Evolutionary conservation across 2,329 filamentous ascomycete genomes (phyloP).

Genomic region (Drechmeria coniospora): DNA sequence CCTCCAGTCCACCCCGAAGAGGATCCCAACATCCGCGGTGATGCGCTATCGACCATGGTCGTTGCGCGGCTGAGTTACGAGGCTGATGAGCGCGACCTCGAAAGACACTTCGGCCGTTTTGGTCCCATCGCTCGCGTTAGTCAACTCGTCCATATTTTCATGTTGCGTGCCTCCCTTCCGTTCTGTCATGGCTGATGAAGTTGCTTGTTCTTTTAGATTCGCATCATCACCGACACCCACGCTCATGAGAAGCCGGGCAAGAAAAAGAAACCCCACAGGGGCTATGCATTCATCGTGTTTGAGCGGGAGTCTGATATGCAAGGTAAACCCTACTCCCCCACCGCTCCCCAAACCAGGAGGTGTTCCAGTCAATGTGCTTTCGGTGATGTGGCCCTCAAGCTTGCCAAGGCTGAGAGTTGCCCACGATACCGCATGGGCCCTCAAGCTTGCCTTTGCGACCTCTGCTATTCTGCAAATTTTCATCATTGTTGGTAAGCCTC

Average conservation of each 20-base stretch:
- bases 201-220: too few relatives aligned
- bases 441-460: slow-evolving; percentile 39
- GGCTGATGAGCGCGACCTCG: slow-evolving; percentile 74
- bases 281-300: slow-evolving; percentile 94
- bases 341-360: slow-evolving; percentile 1
- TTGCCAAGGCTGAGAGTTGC: slow-evolving; percentile 22
- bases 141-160: too few relatives aligned
- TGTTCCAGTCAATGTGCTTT: slow-evolving; percentile 9
- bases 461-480: slow-evolving; percentile 10
- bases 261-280: slow-evolving; percentile 67
- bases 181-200: too few relatives aligned
- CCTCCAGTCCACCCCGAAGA: slow-evolving; percentile 60
- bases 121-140: slow-evolving; percentile 84
- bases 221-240: slow-evolving; percentile 68
- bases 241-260: slow-evolving; percentile 55
- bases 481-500: slow-evolving; percentile 37
- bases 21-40: slow-evolving; percentile 78
- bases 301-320: slow-evolving; percentile 98
- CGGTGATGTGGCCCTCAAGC: slow-evolving; percentile 26
- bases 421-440: slow-evolving; percentile 34
- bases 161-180: too few relatives aligned
- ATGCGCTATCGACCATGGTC: slow-evolving; percentile 90
- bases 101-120: slow-evolving; percentile 85
- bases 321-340: slow-evolving; percentile 50
- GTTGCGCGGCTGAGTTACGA: slow-evolving; percentile 83